These are phyloP conservation scores for Isatis tinctoria DNA, from an alignment of 345 rosid species.

Conservation along the genomic window DNA sequence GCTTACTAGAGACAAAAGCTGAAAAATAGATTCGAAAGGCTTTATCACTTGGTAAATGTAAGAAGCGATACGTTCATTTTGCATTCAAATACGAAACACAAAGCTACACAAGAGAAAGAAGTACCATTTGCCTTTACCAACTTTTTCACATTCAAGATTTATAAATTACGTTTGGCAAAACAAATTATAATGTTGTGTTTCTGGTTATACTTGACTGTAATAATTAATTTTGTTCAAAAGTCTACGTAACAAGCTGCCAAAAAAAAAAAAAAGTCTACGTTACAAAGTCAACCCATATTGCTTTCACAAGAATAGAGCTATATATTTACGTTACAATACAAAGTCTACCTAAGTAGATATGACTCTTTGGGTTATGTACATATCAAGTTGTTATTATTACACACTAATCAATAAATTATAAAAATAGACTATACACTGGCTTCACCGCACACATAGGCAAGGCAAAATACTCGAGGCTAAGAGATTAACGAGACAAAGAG, in stretches of 20 bases:
- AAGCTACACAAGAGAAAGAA: not conserved
- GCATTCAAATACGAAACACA: not conserved
- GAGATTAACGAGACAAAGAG: not conserved
- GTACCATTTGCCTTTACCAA: not conserved
- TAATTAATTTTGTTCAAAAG: not conserved
- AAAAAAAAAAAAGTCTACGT: not conserved
- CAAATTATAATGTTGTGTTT: not conserved
- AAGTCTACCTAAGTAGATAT: conserved; percentile 4
- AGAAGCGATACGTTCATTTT: not conserved
- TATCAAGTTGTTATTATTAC: conserved; percentile 13
- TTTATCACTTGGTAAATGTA: not conserved
- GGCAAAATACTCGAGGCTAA: conserved; percentile 2
- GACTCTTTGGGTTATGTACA: conserved; percentile 22
- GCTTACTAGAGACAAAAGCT: not conserved
- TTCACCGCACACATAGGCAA: conserved; percentile 12
- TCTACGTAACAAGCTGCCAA: not conserved
- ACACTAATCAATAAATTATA: not conserved
- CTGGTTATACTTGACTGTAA: not conserved
- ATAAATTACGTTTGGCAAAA: not conserved
- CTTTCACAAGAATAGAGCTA: not conserved
- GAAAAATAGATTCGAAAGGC: not conserved
- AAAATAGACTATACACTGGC: conserved; percentile 21
- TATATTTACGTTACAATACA: conserved; percentile 17
- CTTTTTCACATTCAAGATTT: not conserved
- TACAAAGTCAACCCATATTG: not conserved